Evolutionary conservation across 2,329 filamentous ascomycete genomes (phyloP).

Genomic region (Blumeria hordei): DNA sequence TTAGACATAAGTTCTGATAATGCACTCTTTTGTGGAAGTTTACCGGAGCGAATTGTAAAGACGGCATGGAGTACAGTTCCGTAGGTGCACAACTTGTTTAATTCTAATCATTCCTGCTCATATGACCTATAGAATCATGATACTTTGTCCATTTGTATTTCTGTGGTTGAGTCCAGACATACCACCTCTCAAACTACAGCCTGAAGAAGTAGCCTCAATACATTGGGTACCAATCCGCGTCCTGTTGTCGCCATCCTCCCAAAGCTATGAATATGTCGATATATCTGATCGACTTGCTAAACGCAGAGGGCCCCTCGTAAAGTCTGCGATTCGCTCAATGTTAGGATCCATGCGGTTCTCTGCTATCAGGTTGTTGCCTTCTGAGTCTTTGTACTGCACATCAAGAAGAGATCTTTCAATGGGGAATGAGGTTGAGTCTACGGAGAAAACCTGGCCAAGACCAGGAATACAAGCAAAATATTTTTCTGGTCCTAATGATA

Average conservation of each 20-base stretch:
- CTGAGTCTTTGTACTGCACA: slow-evolving; percentile 32
- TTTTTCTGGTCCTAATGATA: background rate
- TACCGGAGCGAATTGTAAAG: slow-evolving; percentile 40
- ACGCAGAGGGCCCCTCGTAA: slow-evolving; percentile 27
- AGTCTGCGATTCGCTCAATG: slow-evolving; percentile 27
- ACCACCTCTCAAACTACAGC: slow-evolving; percentile 36
- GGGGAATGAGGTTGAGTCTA: background rate
- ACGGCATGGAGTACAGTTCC: slow-evolving; percentile 41
- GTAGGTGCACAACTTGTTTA: slow-evolving; percentile 18
- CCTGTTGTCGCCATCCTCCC: slow-evolving; percentile 32
- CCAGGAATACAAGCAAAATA: too few species aligned
- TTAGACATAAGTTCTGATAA: slow-evolving; percentile 27
- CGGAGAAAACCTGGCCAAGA: background rate
- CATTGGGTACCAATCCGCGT: slow-evolving; percentile 44
- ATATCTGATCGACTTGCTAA: slow-evolving; percentile 35
- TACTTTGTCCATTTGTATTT: slow-evolving; percentile 45
- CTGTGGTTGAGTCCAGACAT: slow-evolving; percentile 30
- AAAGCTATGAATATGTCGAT: slow-evolving; percentile 38
- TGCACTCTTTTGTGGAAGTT: slow-evolving; percentile 28
- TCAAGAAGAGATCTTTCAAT: slow-evolving; percentile 21
- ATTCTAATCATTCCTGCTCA: background rate
- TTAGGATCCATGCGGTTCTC: slow-evolving; percentile 45
- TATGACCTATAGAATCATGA: slow-evolving; percentile 29
- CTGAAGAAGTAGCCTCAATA: slow-evolving; percentile 40
- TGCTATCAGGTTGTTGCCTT: slow-evolving; percentile 35